Evolutionary conservation across 495 filamentous ascomycete genomes (phyloP).

Genomic region (Annulohypoxylon bovei): DNA sequence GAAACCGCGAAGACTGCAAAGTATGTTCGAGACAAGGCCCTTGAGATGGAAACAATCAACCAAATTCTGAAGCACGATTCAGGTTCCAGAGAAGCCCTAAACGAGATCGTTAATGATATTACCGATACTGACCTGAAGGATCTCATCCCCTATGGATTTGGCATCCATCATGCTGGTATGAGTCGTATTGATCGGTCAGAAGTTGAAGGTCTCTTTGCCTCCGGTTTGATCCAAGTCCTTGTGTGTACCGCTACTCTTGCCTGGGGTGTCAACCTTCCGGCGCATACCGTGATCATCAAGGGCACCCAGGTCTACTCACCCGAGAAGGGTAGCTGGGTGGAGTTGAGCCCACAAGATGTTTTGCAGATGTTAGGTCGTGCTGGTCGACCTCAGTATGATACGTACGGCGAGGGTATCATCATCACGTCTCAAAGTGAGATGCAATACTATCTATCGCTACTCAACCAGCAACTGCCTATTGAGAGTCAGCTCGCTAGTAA

Average conservation of each 20-base stretch:
- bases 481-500: slow-evolving; percentile 95
- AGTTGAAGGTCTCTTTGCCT: slow-evolving; percentile 92
- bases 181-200: slow-evolving; percentile 90
- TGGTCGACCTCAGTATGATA: slow-evolving; percentile 95
- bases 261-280: slow-evolving; percentile 95
- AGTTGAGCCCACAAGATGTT: slow-evolving; percentile 96
- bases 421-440: slow-evolving; percentile 95
- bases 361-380: slow-evolving; percentile 98
- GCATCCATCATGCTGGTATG: slow-evolving; percentile 98
- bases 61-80: slow-evolving; percentile 95
- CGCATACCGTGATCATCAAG: slow-evolving; percentile 96
- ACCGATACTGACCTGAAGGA: slow-evolving; percentile 92
- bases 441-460: slow-evolving; percentile 93
- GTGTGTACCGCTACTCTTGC: slow-evolving; percentile 96
- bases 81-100: slow-evolving; percentile 86
- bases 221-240: slow-evolving; percentile 91
- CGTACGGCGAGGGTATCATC: slow-evolving; percentile 97
- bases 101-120: slow-evolving; percentile 83
- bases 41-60: slow-evolving; percentile 95
- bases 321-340: slow-evolving; percentile 98
- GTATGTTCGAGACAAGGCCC: slow-evolving; percentile 93
- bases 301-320: slow-evolving; percentile 98
- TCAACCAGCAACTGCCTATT: slow-evolving; percentile 97
- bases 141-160: slow-evolving; percentile 93
- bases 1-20: slow-evolving; percentile 97